Base-by-base conservation (phyloP, 2,329 filamentous ascomycete genomes). In the Xylariaceae sp. region DNA sequence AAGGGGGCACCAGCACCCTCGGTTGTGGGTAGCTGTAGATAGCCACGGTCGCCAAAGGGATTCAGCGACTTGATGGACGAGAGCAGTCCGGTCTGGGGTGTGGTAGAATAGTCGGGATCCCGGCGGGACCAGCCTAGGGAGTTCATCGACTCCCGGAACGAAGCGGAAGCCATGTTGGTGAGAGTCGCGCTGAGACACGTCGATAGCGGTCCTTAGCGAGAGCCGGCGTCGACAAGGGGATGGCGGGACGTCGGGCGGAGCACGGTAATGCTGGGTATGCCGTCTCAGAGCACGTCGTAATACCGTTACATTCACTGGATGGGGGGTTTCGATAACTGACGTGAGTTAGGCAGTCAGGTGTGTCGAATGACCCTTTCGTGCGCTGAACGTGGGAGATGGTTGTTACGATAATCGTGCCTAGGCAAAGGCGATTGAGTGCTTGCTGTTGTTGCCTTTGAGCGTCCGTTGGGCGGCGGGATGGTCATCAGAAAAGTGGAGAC, bases 111-210 rank as follows among this genome's bases (percentile, higher is more conserved):
- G 70, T 95, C 89, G 65, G 84, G 75, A 60, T 92, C 88, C 71
- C 93, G 86, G 68, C 93, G 88, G 71, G 90, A 90, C 94, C 94
- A 97, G 62, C 94, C 94, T 70, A 97, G 77, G 61, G 91, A 94
- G 80, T 90, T 95, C 81, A 97, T 92, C 18, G 90, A 95, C 76
- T 97, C 91, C 73, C 92, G 86, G 75, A 99, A 97, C 51, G 90
- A 90, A 67, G 86, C 81, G 66, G 92, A 93, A 62, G 92, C 89
- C 92, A 96, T 96, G 64, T 23, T 55, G 49, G 45, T 11, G 57
- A 57, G 35, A 23, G 42, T 6, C 17, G 54, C 50, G 52, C 44
- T 39, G 15, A 39, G 51, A 1, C 17, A 50, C 45, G 51, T 51
- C 42, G 18, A 23, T 48, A 34, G 42, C 58, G 34, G 51, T 51